Conservation (phyloP, 129 eudicot species). For the Lactuca sativa region DNA sequence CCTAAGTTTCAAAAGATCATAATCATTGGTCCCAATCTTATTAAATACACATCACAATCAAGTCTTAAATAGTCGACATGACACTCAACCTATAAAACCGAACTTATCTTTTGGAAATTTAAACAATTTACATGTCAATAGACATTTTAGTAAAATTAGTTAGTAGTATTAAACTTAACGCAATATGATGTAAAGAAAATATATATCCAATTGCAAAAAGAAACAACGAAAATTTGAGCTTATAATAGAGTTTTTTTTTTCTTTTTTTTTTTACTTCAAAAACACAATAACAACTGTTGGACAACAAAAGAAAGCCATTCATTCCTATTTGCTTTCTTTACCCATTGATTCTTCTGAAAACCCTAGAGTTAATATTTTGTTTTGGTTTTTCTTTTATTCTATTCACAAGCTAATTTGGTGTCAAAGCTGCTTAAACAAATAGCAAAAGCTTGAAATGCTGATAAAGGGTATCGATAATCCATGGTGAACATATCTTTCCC, state of each 20-base stretch:
- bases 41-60: background rate
- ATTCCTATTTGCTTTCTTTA: conserved; percentile 11
- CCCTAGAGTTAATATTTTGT: conserved; percentile 16
- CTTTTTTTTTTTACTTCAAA: conserved; percentile 8
- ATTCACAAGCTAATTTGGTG: conserved; percentile 96
- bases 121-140: too few relatives aligned
- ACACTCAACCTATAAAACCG: too few relatives aligned
- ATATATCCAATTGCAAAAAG: background rate
- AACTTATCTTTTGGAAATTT: too few relatives aligned
- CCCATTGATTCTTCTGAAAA: background rate
- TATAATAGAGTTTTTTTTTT: conserved; percentile 10
- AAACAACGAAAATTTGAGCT: conserved; percentile 13
- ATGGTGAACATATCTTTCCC: conserved; percentile 87
- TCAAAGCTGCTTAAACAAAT: conserved; percentile 92
- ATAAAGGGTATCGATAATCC: conserved; percentile 89
- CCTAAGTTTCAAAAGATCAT: background rate
- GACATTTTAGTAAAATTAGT: too few relatives aligned
- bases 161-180: too few relatives aligned
- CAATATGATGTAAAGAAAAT: too few relatives aligned
- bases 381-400: conserved; percentile 20
- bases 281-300: conserved; percentile 29
- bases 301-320: conserved; percentile 19
- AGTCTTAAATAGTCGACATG: background rate
- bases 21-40: background rate
- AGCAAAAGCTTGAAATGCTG: conserved; percentile 94